Conservation (phyloP, 1,284 basidiomycete species). For the Xerocomus cyaneibrunnescens region DNA sequence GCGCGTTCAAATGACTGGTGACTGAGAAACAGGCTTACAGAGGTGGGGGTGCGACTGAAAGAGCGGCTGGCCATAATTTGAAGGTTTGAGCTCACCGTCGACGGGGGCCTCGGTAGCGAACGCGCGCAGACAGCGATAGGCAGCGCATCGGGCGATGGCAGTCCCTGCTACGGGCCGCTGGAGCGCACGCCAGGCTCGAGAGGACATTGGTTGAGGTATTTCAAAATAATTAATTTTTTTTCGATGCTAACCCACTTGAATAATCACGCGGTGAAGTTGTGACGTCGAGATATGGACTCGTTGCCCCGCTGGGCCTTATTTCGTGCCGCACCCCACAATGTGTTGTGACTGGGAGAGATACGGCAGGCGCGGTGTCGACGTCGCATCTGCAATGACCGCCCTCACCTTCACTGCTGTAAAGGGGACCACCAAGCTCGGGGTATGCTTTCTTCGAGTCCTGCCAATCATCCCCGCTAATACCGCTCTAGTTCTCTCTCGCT, state of each 20-base stretch:
- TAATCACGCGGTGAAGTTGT: conserved; percentile 28
- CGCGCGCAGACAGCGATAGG: conserved; percentile 17
- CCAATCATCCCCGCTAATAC: conserved; percentile 1
- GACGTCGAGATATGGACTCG: conserved; percentile 23
- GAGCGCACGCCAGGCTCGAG: conserved; percentile 15
- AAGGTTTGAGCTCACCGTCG: conserved; percentile 51
- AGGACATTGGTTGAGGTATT: conserved; percentile 20
- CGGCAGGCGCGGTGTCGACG: conserved; percentile 58
- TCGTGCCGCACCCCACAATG: too few relatives aligned
- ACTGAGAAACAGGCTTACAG: conserved; percentile 38
- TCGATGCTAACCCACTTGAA: background rate
- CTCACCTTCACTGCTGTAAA: conserved; percentile 69
- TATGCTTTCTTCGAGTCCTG: conserved; percentile 36
- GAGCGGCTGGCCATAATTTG: conserved; percentile 75
- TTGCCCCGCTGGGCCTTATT: conserved; percentile 11
- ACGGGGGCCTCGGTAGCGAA: conserved; percentile 40
- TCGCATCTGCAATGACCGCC: conserved; percentile 59
- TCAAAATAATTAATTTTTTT: conserved; percentile 7
- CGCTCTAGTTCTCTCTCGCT: conserved; percentile 62
- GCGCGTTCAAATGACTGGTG: conserved; percentile 1
- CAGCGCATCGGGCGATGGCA: background rate
- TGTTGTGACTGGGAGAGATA: conserved; percentile 56
- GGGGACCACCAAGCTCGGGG: conserved; percentile 62
- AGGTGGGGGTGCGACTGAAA: conserved; percentile 80
- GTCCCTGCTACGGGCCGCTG: conserved; percentile 5